Evolutionary conservation across 1,284 basidiomycete genomes (phyloP), one percentile per base, ranked within the genome.

Genomic region (Tilletia setariae): DNA sequence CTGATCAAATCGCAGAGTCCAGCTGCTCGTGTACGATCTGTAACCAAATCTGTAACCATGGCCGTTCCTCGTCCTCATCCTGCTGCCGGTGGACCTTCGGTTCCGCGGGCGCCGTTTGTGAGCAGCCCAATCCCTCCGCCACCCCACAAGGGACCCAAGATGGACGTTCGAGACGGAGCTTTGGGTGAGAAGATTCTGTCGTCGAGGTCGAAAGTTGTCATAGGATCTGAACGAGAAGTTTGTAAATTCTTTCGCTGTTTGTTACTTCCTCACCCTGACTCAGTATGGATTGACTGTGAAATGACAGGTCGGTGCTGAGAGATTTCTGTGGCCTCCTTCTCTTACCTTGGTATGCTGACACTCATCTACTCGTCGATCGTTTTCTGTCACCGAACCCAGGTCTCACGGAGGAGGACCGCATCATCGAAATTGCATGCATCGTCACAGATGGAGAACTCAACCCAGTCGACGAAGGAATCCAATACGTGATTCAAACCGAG

Each of bases 211-310:
- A n/a, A n/a, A n/a, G n/a, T n/a, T n/a, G n/a, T n/a, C n/a, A n/a
- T n/a, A n/a, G n/a, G n/a, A n/a, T n/a, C n/a, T n/a, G n/a, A n/a
- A n/a, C n/a, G n/a, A n/a, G n/a, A n/a, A n/a, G n/a, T n/a, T n/a
- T 44, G 43, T 9, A 9, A 44, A 44, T 44, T 44, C 43, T 9
- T 9, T 44, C 43, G 43, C 43, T 44, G 19, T 44, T 44, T 9
- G 19, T 44, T 9, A 9, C 19, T 44, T 9, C 19, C 43, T 19
- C 43, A 19, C 43, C 19, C 19, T 44, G 43, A 44, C 43, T 83
- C 23, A 61, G 90, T 93, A 1, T 93, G 91, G 91, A 87, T 93
- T 64, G 92, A 93, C 80, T 91, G 91, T 77, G 91, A 93, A 76
- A 61, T 79, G 65, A 69, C 76, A 72, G 21, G 62, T 65, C 21